These are phyloP conservation scores for Petunia axillaris DNA, from an alignment of 257 asterid genomes.

Conservation along the genomic window DNA sequence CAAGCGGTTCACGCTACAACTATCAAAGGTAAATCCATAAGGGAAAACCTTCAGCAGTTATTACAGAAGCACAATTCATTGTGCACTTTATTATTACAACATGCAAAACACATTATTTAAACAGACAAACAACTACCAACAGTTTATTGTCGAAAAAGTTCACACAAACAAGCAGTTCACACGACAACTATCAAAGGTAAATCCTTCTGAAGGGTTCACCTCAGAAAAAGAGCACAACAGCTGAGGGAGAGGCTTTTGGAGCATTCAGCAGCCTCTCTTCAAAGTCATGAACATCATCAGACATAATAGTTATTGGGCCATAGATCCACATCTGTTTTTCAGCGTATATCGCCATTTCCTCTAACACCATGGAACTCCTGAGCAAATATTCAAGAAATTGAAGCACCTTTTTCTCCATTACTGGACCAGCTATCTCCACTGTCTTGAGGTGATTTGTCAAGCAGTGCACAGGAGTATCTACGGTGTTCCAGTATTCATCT, in stretches of 20 bases:
- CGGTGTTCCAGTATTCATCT: slow-evolving; percentile 20
- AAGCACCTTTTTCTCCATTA: slow-evolving; percentile 14
- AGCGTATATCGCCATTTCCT: too few species aligned
- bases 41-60: slow-evolving; percentile 3
- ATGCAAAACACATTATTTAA: not conserved
- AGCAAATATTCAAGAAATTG: slow-evolving; percentile 20
- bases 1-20: not conserved
- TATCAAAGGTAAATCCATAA: not conserved
- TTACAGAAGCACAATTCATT: slow-evolving; percentile 2
- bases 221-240: slow-evolving; percentile 17
- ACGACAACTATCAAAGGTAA: not conserved
- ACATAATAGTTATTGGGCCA: too few species aligned
- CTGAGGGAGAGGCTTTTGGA: not conserved
- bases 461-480: slow-evolving; percentile 11
- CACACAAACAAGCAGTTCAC: not conserved
- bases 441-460: slow-evolving; percentile 20
- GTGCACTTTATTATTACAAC: not conserved
- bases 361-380: not conserved
- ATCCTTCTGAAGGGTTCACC: slow-evolving; percentile 16
- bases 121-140: not conserved
- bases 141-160: not conserved
- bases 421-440: slow-evolving; percentile 2
- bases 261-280: too few species aligned
- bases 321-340: too few species aligned
- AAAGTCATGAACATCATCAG: too few species aligned